These are phyloP conservation scores for Juglanconis sp. DNA, from an alignment of 2,329 filamentous ascomycete genomes.

Conservation along the genomic window DNA sequence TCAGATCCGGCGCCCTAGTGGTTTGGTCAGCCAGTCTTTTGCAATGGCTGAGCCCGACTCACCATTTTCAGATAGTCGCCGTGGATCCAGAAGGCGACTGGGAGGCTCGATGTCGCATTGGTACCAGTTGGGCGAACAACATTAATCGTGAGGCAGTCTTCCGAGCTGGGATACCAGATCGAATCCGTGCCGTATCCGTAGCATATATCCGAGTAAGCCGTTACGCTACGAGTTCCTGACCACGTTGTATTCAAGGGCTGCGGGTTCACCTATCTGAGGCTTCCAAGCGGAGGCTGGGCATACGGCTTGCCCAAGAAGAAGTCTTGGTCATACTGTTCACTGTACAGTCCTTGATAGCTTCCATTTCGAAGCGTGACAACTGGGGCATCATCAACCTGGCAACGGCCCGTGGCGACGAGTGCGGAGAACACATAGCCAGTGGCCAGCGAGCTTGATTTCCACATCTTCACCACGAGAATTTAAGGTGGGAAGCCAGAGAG, in stretches of 20 bases:
- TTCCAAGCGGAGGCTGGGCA: constrained; percentile 36
- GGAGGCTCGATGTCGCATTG: constrained; percentile 25
- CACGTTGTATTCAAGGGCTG: constrained; percentile 37
- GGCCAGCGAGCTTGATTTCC: too few species aligned
- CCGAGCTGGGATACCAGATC: constrained; percentile 28
- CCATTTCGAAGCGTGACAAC: constrained; percentile 26
- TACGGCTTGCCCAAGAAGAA: constrained; percentile 55
- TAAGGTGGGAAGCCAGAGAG: too few species aligned
- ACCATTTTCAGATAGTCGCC: constrained; percentile 23
- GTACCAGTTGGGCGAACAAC: constrained; percentile 53
- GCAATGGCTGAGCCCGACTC: too few species aligned
- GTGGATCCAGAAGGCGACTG: constrained; percentile 18
- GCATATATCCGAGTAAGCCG: constrained; percentile 43
- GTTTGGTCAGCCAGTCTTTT: too few species aligned
- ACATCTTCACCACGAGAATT: too few species aligned
- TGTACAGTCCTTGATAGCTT: constrained; percentile 32
- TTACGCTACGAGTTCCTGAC: constrained; percentile 38
- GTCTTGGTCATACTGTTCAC: constrained; percentile 40
- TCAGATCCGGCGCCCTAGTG: constrained; percentile 23
- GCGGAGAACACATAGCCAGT: too few species aligned
- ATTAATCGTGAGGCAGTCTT: constrained; percentile 63
- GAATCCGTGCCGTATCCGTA: constrained; percentile 42
- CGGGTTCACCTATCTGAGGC: constrained; percentile 35
- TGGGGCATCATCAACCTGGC: too few species aligned
- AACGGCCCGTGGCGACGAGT: too few species aligned